Conservation (phyloP, 768 basidiomycete genomes). For the Russula foetens region DNA sequence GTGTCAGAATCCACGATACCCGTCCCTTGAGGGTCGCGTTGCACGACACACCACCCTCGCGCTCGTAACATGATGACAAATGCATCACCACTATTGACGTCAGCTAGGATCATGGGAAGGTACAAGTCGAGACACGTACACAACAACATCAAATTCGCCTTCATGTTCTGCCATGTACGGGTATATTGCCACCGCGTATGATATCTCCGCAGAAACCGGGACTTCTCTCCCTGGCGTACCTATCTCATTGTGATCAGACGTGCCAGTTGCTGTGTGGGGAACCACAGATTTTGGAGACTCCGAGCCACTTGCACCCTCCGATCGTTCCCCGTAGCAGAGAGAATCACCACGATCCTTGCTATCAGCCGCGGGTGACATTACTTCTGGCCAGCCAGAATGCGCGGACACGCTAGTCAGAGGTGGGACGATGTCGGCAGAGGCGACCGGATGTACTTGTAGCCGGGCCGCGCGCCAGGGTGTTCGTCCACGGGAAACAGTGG, state of each 20-base stretch:
- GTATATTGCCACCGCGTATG: too few species aligned
- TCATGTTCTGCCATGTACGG: too few species aligned
- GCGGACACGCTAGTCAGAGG: slow-evolving; percentile 45
- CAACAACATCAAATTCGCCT: too few species aligned
- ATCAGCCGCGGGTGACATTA: too few species aligned
- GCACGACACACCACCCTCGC: slow-evolving; percentile 99
- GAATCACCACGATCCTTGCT: slow-evolving; percentile 37
- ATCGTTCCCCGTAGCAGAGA: slow-evolving; percentile 21
- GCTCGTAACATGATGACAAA: slow-evolving; percentile 89
- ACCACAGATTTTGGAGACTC: slow-evolving; percentile 32
- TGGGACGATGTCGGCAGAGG: too few species aligned
- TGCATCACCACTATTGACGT: slow-evolving; percentile 64
- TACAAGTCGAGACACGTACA: too few species aligned
- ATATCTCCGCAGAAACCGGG: too few species aligned
- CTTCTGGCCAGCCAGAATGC: slow-evolving; percentile 72
- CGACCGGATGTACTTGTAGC: slow-evolving; percentile 55
- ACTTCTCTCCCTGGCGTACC: too few species aligned
- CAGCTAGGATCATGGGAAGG: slow-evolving; percentile 11
- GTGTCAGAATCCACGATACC: too few species aligned
- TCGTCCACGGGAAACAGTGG: slow-evolving; percentile 31
- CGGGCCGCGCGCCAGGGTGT: slow-evolving; percentile 48
- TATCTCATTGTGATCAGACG: too few species aligned
- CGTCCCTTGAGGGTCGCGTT: too few species aligned
- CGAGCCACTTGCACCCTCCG: slow-evolving; percentile 1
- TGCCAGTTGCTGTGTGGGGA: slow-evolving; percentile 23